phyloP scores from a whole-genome alignment of 208 protist species.

The Acanthamoeba triangularis region DNA sequence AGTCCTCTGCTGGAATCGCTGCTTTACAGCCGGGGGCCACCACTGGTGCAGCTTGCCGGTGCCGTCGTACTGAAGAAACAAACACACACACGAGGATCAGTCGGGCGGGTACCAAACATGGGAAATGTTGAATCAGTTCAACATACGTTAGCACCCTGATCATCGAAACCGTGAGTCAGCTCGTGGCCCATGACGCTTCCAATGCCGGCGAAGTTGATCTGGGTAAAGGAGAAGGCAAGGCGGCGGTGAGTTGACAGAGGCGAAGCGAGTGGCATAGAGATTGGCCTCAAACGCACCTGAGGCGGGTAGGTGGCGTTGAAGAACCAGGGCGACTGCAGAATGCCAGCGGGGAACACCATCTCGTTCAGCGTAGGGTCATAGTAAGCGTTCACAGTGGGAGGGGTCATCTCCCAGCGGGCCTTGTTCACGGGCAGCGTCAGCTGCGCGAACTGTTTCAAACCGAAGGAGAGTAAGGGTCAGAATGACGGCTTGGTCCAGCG shows the following conservation, averaged over 20 bases:
- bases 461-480: no score
- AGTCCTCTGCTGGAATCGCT: constrained; percentile 32
- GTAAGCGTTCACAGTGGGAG: constrained; percentile 55
- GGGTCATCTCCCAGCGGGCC: constrained; percentile 44
- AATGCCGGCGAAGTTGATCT: constrained; percentile 66
- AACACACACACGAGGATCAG: not conserved
- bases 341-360: constrained; percentile 75
- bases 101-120: not conserved
- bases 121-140: not conserved
- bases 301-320: not conserved
- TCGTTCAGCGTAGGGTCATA: constrained; percentile 52
- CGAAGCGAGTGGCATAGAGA: no score
- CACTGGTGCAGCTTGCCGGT: constrained; percentile 61
- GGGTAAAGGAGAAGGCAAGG: not conserved
- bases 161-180: constrained; percentile 74
- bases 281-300: not conserved
- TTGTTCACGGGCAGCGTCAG: constrained; percentile 2
- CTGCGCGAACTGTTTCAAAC: not conserved
- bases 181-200: constrained; percentile 72
- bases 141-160: constrained; percentile 47
- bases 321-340: constrained; percentile 20
- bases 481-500: not conserved
- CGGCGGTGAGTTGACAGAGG: not conserved
- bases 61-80: constrained; percentile 15
- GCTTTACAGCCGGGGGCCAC: not conserved